phyloP scores from a whole-genome alignment of 805 yeast species.

The Hanseniaspora jakobsenii region DNA sequence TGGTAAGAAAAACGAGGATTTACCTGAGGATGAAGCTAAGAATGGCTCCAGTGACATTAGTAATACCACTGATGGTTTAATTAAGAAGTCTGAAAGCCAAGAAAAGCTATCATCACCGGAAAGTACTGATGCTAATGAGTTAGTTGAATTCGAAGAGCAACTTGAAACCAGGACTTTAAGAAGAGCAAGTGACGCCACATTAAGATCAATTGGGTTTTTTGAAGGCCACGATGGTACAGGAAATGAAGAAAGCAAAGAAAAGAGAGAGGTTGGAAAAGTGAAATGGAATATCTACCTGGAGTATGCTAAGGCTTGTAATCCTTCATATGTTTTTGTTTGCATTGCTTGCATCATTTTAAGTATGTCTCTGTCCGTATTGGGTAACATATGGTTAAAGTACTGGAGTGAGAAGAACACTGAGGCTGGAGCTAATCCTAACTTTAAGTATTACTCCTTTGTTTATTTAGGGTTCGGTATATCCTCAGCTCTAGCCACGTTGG shows the following conservation, averaged over 20 bases:
- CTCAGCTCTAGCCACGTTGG: conserved; percentile 46
- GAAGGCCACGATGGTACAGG: conserved; percentile 30
- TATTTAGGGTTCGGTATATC: conserved; percentile 65
- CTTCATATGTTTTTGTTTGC: conserved; percentile 48
- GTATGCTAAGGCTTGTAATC: conserved; percentile 81
- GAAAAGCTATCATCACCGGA: conserved; percentile 20
- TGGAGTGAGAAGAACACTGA: conserved; percentile 87
- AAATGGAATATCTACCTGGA: conserved; percentile 72
- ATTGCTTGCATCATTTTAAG: conserved; percentile 44
- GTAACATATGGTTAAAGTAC: conserved; percentile 87
- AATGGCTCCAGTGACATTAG: not conserved
- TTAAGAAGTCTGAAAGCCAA: conserved; percentile 18
- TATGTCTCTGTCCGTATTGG: conserved; percentile 49
- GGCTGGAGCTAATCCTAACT: conserved; percentile 58
- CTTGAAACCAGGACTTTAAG: conserved; percentile 36
- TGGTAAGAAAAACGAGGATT: conserved; percentile 36
- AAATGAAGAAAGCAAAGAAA: conserved; percentile 43
- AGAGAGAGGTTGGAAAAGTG: conserved; percentile 85
- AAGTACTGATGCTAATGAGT: conserved; percentile 26
- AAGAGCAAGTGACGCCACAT: conserved; percentile 46
- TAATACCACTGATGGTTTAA: conserved; percentile 14
- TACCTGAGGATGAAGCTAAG: conserved; percentile 22
- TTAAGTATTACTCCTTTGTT: conserved; percentile 58
- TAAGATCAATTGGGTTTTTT: conserved; percentile 26
- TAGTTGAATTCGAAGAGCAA: conserved; percentile 23